phyloP scores from a whole-genome alignment of 495 filamentous ascomycete genomes.

The Aspergillus asperescens region DNA sequence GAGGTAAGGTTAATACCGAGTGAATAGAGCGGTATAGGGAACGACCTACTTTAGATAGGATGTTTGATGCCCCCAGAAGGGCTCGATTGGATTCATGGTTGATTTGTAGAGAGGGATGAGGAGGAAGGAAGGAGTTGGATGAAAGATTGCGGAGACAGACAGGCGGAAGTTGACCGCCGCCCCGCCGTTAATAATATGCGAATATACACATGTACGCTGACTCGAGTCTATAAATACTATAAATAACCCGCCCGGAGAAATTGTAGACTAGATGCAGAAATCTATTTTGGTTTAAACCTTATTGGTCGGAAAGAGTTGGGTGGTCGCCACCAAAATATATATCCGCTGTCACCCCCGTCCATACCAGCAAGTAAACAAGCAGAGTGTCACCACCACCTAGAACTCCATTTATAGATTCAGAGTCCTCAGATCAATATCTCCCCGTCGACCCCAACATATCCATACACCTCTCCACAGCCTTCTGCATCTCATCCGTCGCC shows the following conservation, averaged over 20 bases:
- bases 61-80: conserved; percentile 29
- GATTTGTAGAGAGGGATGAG: neutral
- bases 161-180: neutral
- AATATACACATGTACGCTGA: no score
- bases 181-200: no score
- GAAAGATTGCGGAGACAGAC: neutral
- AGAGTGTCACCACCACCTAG: neutral
- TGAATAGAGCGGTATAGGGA: neutral
- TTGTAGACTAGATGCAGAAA: no score
- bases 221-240: no score
- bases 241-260: no score
- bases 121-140: neutral
- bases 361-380: no score
- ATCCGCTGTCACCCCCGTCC: no score
- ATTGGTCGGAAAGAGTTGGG: no score
- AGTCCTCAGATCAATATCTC: conserved; percentile 48
- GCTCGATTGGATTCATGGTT: conserved; percentile 3
- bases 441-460: conserved; percentile 63
- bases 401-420: no score
- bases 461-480: conserved; percentile 68
- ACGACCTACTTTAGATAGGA: conserved; percentile 31
- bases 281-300: no score
- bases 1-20: conserved; percentile 2
- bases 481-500: conserved; percentile 67
- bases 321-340: no score